Percentiles rank a stretch among this genome's conserved stretches.
Conservation (phyloP, 2,329 filamentous ascomycete genomes). For the Diaporthe sp. region DNA sequence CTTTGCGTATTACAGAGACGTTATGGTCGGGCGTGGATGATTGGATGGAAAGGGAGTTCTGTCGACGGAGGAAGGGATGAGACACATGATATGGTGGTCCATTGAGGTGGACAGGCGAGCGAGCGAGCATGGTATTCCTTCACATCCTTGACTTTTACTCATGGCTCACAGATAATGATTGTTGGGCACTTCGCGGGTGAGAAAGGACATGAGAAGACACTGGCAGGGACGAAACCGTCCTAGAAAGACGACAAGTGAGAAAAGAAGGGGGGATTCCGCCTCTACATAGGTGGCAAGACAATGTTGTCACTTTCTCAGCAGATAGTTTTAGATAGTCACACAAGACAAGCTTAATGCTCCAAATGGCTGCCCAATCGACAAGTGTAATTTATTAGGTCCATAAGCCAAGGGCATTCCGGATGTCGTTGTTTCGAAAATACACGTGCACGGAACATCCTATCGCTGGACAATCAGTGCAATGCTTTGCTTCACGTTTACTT, state of each 20-base stretch:
- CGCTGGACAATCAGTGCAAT: background rate
- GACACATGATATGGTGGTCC: background rate
- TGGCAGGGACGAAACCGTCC: background rate
- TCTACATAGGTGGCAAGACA: conserved; percentile 49
- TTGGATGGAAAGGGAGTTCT: background rate
- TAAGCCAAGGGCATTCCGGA: conserved; percentile 45
- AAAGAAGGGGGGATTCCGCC: background rate
- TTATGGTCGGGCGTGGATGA: conserved; percentile 63
- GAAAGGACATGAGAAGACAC: background rate
- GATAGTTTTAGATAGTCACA: conserved; percentile 33
- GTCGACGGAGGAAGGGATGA: too few species aligned
- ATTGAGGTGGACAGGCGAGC: background rate
- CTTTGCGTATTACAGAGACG: conserved; percentile 75
- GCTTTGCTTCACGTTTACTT: background rate
- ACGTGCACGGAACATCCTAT: background rate
- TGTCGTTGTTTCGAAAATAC: background rate
- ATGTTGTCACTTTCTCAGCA: background rate
- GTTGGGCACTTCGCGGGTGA: background rate
- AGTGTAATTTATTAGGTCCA: background rate
- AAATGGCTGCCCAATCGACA: background rate
- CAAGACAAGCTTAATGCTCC: conserved; percentile 18
- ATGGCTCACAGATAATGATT: conserved; percentile 15
- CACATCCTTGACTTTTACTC: background rate
- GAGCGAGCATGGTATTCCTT: conserved; percentile 8
- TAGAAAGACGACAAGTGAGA: background rate